Evolutionary conservation across 805 yeast genomes (phyloP).

Genomic region (Sugiyamaella marilandica): DNA sequence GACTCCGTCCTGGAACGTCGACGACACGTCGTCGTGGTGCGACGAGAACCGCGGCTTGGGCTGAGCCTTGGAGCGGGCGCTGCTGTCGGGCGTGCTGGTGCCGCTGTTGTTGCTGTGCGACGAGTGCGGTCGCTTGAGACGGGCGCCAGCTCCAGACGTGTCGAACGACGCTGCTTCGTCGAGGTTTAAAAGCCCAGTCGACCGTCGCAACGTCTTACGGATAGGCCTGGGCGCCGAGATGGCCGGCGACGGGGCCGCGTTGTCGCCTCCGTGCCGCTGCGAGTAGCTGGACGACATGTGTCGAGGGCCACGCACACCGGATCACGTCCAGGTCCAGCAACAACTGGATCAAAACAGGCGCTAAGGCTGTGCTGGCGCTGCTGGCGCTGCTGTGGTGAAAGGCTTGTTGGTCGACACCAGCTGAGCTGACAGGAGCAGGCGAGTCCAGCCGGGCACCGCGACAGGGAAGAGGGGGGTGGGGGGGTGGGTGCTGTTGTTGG

Average conservation of each 20-base stretch:
- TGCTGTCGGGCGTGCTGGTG: neutral
- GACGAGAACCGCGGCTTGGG: neutral
- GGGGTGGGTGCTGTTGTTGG: constrained; percentile 5
- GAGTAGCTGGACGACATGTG: neutral
- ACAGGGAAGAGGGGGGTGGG: too few species aligned
- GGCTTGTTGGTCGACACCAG: neutral
- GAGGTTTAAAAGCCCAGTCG: constrained; percentile 38
- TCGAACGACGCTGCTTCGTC: constrained; percentile 32
- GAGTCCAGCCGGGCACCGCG: neutral
- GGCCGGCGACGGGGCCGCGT: neutral
- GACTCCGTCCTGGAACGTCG: too few species aligned
- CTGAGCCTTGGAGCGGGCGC: neutral
- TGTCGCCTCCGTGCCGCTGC: neutral
- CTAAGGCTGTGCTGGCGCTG: neutral
- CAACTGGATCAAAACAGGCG: too few species aligned
- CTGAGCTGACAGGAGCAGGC: neutral
- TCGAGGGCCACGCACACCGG: neutral
- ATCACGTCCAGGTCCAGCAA: neutral
- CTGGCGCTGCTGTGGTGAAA: neutral
- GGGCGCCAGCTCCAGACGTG: constrained; percentile 9
- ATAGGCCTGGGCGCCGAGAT: constrained; percentile 6
- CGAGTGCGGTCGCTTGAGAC: constrained; percentile 8
- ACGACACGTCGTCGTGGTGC: neutral
- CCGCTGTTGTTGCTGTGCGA: neutral
- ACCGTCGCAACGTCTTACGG: constrained; percentile 32